Evolutionary conservation across 176 grass and related monocot species (phyloP), one percentile per base, ranked within the genome.

Genomic region (Melocanna baccifera): DNA sequence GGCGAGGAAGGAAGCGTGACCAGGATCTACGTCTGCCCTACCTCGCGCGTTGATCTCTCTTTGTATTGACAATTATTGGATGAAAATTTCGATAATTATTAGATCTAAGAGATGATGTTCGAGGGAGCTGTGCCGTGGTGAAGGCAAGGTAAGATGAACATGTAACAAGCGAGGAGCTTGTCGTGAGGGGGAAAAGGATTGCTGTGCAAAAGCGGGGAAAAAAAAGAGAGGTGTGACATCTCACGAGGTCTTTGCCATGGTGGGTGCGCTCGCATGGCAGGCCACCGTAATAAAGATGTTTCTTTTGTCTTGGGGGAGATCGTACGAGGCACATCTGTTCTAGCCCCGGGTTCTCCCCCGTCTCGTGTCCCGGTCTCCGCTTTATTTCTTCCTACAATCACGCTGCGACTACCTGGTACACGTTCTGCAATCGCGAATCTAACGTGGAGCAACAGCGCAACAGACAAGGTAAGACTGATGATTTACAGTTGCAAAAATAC

Each of bases 211-310:
- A 56, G 23, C 19, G 14, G 2, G 5, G 36, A 0, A 6, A 77
- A 71, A 48, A 65, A 61, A 26, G 5, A 20, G 48, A 69, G 77
- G 28, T 91, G 72, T 83, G 73, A 86, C 62, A 79, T 43, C 62
- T 32, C 9, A 11, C 36, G 53, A 81, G 91, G 84, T 85, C 88
- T 93, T 93, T 93, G 91, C 81, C 91, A 90, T 93, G 88, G 74
- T 85, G 91, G 91, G 91, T 93, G 91, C 88, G 91, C 91, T 93
- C 91, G 85, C 88, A 90, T 93, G 91, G 88, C 91, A 93, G 91
- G 88, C 82, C 88, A 47, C 65, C 52, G 12, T 86, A 93, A 90
- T 90, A 93, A 90, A 93, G 81, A 69, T 67, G 75, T 0, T 80
- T 36, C 0, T 67, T 88, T 71, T 65, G 77, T 79, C 57, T 9